Conservation (phyloP, 768 basidiomycete species). For the Pleurotus eryngii region DNA sequence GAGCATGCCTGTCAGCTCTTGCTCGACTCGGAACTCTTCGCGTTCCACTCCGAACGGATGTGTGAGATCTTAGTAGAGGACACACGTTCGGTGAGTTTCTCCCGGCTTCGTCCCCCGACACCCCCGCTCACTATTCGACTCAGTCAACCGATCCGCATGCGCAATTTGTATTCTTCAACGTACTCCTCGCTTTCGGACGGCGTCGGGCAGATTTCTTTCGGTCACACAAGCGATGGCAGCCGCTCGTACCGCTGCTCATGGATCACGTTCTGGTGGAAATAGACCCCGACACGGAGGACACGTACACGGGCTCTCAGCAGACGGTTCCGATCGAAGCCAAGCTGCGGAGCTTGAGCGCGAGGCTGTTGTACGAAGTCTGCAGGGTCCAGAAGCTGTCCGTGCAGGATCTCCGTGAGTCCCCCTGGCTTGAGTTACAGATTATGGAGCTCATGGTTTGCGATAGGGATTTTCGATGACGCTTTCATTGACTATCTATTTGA, state of each 20-base stretch:
- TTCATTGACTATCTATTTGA: slow-evolving; percentile 92
- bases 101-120: neutral
- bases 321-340: slow-evolving; percentile 80
- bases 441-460: neutral
- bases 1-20: slow-evolving; percentile 78
- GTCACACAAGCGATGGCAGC: slow-evolving; percentile 80
- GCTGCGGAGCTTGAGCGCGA: slow-evolving; percentile 66
- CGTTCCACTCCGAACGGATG: slow-evolving; percentile 91
- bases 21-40: slow-evolving; percentile 82
- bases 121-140: neutral
- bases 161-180: slow-evolving; percentile 73
- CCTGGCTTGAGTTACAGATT: neutral
- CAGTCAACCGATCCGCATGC: slow-evolving; percentile 85
- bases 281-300: slow-evolving; percentile 69
- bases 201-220: slow-evolving; percentile 69
- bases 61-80: slow-evolving; percentile 73
- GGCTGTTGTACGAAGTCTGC: slow-evolving; percentile 89
- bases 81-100: slow-evolving; percentile 53
- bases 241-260: slow-evolving; percentile 78
- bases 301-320: slow-evolving; percentile 38
- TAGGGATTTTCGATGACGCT: slow-evolving; percentile 75
- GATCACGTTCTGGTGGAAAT: slow-evolving; percentile 81
- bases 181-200: slow-evolving; percentile 75
- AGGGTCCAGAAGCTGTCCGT: slow-evolving; percentile 80
- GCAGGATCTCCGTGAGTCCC: slow-evolving; percentile 71